These are phyloP conservation scores for Fusarium sp. DNA, from an alignment of 2,329 filamentous ascomycete species.

Conservation along the genomic window DNA sequence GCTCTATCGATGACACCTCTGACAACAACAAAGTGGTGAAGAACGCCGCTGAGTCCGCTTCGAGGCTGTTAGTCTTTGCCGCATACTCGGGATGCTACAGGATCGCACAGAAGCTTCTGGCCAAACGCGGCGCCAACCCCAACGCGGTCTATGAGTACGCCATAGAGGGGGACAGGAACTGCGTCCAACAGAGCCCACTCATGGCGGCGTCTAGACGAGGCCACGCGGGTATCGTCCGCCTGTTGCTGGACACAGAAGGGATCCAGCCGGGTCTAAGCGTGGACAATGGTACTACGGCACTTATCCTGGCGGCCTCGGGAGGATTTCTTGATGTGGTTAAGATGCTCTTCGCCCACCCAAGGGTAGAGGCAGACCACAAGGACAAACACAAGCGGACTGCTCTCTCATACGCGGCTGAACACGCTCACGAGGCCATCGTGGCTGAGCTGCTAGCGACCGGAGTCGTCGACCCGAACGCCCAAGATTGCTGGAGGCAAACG, in stretches of 20 bases:
- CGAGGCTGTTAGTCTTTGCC: too few relatives aligned
- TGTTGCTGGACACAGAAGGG: background rate
- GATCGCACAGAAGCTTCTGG: too few relatives aligned
- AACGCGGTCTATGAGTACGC: too few relatives aligned
- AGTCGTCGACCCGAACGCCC: background rate
- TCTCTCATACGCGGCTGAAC: background rate
- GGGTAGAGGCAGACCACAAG: background rate
- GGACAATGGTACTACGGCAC: background rate
- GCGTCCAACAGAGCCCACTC: background rate
- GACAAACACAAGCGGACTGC: background rate
- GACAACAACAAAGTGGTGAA: too few relatives aligned
- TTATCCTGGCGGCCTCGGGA: background rate
- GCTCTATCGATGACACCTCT: too few relatives aligned
- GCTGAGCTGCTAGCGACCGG: background rate
- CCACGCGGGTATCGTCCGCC: background rate
- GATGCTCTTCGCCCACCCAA: background rate
- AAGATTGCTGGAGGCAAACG: background rate
- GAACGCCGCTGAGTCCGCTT: too few relatives aligned
- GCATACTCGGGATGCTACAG: too few relatives aligned
- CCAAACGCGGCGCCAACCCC: too few relatives aligned
- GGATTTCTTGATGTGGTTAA: background rate
- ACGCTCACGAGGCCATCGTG: background rate
- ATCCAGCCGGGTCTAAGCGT: background rate
- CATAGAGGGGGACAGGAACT: too few relatives aligned
- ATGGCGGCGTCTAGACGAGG: background rate